Evolutionary conservation across 2,329 filamentous ascomycete genomes (phyloP).

Genomic region (Aspergillus sp.): DNA sequence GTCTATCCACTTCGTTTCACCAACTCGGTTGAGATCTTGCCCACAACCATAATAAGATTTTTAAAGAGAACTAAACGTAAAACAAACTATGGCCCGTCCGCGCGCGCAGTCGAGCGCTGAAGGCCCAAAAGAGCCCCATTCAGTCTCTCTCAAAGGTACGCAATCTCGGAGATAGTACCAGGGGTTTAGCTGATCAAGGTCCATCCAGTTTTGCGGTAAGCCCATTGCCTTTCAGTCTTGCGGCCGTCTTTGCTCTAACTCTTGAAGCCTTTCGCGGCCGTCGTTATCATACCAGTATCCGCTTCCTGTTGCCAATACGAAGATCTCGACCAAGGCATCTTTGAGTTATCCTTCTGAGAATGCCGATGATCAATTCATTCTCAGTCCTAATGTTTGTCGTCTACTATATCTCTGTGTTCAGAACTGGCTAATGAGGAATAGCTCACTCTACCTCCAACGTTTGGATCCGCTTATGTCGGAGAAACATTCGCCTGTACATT

Average conservation of each 20-base stretch:
- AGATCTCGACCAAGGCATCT: constrained; percentile 57
- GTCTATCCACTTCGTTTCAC: neutral
- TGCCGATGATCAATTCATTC: constrained; percentile 47
- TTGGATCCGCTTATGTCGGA: constrained; percentile 91
- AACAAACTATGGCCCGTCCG: constrained; percentile 35
- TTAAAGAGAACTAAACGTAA: neutral
- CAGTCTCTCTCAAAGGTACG: constrained; percentile 65
- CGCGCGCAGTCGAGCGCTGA: constrained; percentile 38
- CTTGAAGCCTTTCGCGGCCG: constrained; percentile 65
- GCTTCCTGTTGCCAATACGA: constrained; percentile 41
- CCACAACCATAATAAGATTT: neutral
- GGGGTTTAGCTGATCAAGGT: constrained; percentile 14
- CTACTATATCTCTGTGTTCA: neutral
- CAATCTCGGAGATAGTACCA: constrained; percentile 2
- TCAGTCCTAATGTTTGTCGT: constrained; percentile 46
- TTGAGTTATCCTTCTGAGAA: constrained; percentile 60
- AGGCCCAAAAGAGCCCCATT: constrained; percentile 63
- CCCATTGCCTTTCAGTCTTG: constrained; percentile 3
- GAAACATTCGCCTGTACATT: constrained; percentile 92
- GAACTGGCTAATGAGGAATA: constrained; percentile 16
- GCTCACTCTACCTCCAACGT: constrained; percentile 80
- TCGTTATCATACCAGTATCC: constrained; percentile 42
- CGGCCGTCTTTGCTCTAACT: constrained; percentile 8
- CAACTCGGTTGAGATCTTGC: neutral
- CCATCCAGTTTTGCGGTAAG: constrained; percentile 33